A percentile compares a stretch with the other conserved stretches of the same genome.
These are phyloP conservation scores for Vinca major DNA, from an alignment of 305 asterid species.

Conservation along the genomic window DNA sequence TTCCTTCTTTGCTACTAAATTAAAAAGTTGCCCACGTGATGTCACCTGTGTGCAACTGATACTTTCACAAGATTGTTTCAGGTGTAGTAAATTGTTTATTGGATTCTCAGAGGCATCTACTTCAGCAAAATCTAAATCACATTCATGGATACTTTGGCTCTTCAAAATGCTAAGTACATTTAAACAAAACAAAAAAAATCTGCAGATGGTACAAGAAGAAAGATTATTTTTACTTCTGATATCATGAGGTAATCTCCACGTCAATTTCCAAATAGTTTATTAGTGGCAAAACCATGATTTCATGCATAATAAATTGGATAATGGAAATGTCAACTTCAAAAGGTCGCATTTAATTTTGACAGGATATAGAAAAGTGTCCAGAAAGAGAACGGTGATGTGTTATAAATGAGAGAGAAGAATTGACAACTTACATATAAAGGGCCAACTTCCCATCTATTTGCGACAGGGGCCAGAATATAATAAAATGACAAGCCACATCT, in stretches of 20 bases:
- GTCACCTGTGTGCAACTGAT: background rate
- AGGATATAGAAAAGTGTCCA: background rate
- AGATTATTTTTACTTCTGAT: background rate
- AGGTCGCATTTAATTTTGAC: background rate
- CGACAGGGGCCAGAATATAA: conserved; percentile 64
- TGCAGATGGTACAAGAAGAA: background rate
- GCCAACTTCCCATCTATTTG: conserved; percentile 59
- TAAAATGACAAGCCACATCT: conserved; percentile 58
- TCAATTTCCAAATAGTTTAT: background rate
- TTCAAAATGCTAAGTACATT: background rate
- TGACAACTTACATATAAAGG: conserved; percentile 74
- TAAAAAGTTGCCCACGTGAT: background rate
- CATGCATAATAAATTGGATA: background rate
- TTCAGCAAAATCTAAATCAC: background rate
- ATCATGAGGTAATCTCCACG: background rate
- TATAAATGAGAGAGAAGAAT: background rate
- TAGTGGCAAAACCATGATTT: background rate
- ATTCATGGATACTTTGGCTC: background rate
- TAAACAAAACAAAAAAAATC: no score
- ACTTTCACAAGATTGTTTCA: background rate
- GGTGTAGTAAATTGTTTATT: background rate
- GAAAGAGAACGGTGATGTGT: background rate
- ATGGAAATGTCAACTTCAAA: background rate
- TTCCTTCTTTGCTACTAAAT: background rate
- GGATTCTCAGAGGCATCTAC: conserved; percentile 1